Evolutionary conservation across 2,329 filamentous ascomycete species (phyloP), one percentile per base, ranked within the genome.

Genomic region (Dothistroma septosporum): DNA sequence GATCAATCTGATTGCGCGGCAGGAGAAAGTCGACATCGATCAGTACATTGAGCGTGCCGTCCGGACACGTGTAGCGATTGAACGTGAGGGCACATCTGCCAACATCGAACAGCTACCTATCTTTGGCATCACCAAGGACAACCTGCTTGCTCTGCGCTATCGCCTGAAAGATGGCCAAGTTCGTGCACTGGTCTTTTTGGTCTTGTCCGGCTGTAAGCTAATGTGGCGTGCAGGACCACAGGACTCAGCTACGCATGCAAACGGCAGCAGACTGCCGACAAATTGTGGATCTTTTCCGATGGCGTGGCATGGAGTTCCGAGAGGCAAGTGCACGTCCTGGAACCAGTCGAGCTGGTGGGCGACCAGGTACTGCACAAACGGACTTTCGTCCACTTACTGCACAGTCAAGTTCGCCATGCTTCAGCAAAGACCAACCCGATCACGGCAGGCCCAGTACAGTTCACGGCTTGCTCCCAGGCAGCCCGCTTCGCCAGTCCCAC

Each of bases 91-190:
- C 14, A 61, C 72, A 12, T 63, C 72, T 24, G 64, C 74, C 37
- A 69, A 68, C 21, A 66, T 69, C 21, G 77, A 80, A 10, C 73
- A 78, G 56, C 69, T 80, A 2, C 77, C 78, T 5, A 75, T 80
- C n/a, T 77, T 76, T 49, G 78, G 73, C 35, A 74, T 80, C 33
- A 70, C 73, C 10, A 76, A 75, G 53, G 72, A 71, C 22, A 69
- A 74, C 4, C 62, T 75, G 3, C 64, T 81, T 2, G 79, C 77
- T 11, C 65, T 80, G 14, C 70, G 77, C 56, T 79, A 77, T 66
- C 69, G 69, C 47, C 55, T 75, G 16, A 64, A 71, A n/a, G 69
- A 74, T 57, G 67, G 70, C 44, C 73, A 72, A 71, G 77, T 78
- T 44, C n/a, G 59, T 52, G 57, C 49, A 8, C 5, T 11, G 19